Conservation (phyloP, 2,329 filamentous ascomycete genomes). For the Alternaria gaisen region DNA sequence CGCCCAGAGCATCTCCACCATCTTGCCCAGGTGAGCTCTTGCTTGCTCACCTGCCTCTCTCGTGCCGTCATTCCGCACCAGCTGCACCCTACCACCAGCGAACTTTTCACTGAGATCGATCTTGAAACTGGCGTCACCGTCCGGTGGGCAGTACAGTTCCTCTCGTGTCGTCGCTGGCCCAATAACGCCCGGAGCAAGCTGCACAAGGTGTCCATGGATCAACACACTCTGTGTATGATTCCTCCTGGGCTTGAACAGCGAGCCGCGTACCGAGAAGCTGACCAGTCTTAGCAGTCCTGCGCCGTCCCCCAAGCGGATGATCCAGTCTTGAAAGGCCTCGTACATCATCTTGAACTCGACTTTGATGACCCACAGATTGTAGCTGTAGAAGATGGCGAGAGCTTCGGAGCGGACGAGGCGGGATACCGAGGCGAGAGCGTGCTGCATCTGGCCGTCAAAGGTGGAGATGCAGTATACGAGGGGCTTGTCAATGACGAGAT, state of each 20-base stretch:
- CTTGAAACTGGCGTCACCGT: slow-evolving; percentile 50
- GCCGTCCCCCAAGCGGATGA: slow-evolving; percentile 45
- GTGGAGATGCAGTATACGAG: slow-evolving; percentile 54
- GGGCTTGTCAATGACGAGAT: slow-evolving; percentile 47
- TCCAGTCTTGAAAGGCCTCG: slow-evolving; percentile 52
- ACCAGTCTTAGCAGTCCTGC: slow-evolving; percentile 44
- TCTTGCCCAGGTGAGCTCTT: slow-evolving; percentile 27
- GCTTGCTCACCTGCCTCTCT: slow-evolving; percentile 42
- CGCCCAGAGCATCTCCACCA: slow-evolving; percentile 45
- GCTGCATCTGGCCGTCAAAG: slow-evolving; percentile 48
- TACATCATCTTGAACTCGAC: slow-evolving; percentile 53
- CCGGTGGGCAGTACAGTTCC: slow-evolving; percentile 40
- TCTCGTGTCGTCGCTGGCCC: slow-evolving; percentile 23
- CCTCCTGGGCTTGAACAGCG: slow-evolving; percentile 45
- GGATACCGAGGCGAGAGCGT: slow-evolving; percentile 49
- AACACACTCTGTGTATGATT: slow-evolving; percentile 32
- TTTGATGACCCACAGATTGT: slow-evolving; percentile 53
- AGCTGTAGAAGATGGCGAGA: slow-evolving; percentile 52
- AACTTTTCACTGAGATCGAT: slow-evolving; percentile 51
- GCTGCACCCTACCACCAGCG: slow-evolving; percentile 39
- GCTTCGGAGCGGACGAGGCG: slow-evolving; percentile 48
- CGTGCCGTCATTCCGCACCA: slow-evolving; percentile 48
- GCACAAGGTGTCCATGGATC: slow-evolving; percentile 32
- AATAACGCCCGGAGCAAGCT: slow-evolving; percentile 24
- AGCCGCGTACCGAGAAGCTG: slow-evolving; percentile 44